A percentile compares a stretch with the other conserved stretches of the same genome.
Evolutionary conservation across 208 protist species (phyloP).

Genomic region (Wallacemonas sp.): DNA sequence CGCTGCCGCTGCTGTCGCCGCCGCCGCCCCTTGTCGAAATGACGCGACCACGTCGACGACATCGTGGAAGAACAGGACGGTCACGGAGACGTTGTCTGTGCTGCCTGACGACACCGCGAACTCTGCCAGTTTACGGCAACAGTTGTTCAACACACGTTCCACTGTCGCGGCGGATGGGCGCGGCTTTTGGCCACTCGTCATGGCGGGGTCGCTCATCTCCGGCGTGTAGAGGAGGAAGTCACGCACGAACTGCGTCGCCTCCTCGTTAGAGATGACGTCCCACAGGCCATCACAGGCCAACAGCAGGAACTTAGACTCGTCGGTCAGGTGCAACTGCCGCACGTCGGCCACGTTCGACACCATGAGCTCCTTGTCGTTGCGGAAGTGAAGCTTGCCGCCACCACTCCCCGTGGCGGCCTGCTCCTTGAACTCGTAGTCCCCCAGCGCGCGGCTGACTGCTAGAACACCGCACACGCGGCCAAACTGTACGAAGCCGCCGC

Average conservation of each 20-base stretch:
- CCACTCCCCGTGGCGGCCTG: constrained; percentile 21
- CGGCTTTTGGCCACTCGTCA: constrained; percentile 28
- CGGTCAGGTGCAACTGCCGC: constrained; percentile 64
- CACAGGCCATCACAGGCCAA: constrained; percentile 89
- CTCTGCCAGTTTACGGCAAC: constrained; percentile 77
- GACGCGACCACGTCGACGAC: constrained; percentile 60
- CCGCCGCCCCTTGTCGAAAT: constrained; percentile 30
- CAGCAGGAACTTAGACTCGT: constrained; percentile 71
- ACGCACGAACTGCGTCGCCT: constrained; percentile 72
- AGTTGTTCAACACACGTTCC: constrained; percentile 61
- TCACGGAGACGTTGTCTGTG: constrained; percentile 80
- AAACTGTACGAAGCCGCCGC: constrained; percentile 90
- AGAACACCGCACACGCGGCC: constrained; percentile 91
- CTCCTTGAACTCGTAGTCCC: constrained; percentile 91
- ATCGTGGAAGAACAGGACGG: constrained; percentile 81
- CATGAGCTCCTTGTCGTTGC: constrained; percentile 47
- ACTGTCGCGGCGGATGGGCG: constrained; percentile 44
- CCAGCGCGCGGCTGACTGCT: constrained; percentile 88
- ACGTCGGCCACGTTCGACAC: constrained; percentile 83
- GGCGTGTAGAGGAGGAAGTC: constrained; percentile 80
- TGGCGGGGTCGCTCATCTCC: constrained; percentile 37
- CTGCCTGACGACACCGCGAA: constrained; percentile 78
- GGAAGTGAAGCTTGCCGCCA: constrained; percentile 17
- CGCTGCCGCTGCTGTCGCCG: not conserved
- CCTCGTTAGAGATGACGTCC: constrained; percentile 86